These are phyloP conservation scores for Paramecium biaurelia DNA, from an alignment of 73 alveolate species.

Conservation along the genomic window DNA sequence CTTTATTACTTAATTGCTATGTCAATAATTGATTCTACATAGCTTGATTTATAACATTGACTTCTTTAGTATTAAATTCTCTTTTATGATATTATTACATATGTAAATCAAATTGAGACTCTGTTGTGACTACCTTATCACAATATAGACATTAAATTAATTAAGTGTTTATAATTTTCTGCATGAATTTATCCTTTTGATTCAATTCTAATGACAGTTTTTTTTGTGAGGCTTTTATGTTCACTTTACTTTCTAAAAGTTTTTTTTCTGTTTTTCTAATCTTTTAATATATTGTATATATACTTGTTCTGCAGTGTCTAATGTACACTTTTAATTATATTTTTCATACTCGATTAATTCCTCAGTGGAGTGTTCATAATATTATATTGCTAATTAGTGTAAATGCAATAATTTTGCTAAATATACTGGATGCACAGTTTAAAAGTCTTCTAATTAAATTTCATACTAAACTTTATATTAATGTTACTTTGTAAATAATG, in stretches of 20 bases:
- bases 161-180: background rate
- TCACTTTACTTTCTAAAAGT: background rate
- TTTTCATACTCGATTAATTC: background rate
- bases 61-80: background rate
- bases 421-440: background rate
- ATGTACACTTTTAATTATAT: background rate
- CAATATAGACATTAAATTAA: background rate
- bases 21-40: background rate
- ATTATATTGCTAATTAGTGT: background rate
- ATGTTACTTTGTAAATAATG: background rate
- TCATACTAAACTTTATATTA: background rate
- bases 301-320: background rate
- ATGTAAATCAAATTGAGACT: background rate
- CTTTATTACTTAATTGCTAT: background rate
- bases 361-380: slow-evolving; percentile 6
- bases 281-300: background rate
- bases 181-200: background rate
- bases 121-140: background rate
- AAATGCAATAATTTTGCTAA: background rate
- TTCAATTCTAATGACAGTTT: background rate
- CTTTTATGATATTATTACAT: background rate
- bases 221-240: background rate
- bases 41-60: background rate
- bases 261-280: background rate
- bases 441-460: background rate